phyloP scores from a whole-genome alignment of 257 asterid genomes.

The Plantago major region DNA sequence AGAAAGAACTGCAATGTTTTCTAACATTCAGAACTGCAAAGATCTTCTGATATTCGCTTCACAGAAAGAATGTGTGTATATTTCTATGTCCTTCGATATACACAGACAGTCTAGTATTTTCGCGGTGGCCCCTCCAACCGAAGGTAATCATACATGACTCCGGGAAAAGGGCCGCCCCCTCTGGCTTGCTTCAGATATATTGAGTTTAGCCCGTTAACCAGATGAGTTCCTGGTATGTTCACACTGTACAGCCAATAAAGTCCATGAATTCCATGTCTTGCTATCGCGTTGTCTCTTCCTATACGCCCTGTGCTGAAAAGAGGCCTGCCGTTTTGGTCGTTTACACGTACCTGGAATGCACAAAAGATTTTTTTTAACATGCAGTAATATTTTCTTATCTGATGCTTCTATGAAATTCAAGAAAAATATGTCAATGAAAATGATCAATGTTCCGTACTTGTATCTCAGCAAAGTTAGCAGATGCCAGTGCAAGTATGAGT shows the following conservation, averaged over 20 bases:
- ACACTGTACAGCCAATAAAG: slow-evolving; percentile 35
- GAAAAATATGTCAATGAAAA: background rate
- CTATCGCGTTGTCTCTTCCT: slow-evolving; percentile 69
- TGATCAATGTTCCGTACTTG: slow-evolving; percentile 30
- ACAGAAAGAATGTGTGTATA: background rate
- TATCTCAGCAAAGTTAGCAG: slow-evolving; percentile 49
- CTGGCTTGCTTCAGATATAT: slow-evolving; percentile 48
- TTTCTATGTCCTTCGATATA: background rate
- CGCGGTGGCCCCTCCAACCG: slow-evolving; percentile 58
- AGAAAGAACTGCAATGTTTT: too few relatives aligned
- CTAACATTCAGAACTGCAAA: too few relatives aligned
- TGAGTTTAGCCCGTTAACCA: slow-evolving; percentile 38
- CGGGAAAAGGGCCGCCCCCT: slow-evolving; percentile 33
- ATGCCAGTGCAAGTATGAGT: slow-evolving; percentile 64
- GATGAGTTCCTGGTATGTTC: slow-evolving; percentile 30
- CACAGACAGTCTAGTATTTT: background rate
- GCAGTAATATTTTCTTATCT: background rate
- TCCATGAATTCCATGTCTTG: slow-evolving; percentile 91
- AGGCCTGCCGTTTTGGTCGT: slow-evolving; percentile 21
- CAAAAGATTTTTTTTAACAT: background rate
- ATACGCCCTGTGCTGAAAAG: slow-evolving; percentile 39
- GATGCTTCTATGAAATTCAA: background rate
- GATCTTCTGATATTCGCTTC: background rate
- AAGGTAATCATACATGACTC: slow-evolving; percentile 65
- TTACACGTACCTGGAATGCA: slow-evolving; percentile 42